These are phyloP conservation scores for Annulohypoxylon bovei DNA, from an alignment of 495 filamentous ascomycete species.

Conservation along the genomic window DNA sequence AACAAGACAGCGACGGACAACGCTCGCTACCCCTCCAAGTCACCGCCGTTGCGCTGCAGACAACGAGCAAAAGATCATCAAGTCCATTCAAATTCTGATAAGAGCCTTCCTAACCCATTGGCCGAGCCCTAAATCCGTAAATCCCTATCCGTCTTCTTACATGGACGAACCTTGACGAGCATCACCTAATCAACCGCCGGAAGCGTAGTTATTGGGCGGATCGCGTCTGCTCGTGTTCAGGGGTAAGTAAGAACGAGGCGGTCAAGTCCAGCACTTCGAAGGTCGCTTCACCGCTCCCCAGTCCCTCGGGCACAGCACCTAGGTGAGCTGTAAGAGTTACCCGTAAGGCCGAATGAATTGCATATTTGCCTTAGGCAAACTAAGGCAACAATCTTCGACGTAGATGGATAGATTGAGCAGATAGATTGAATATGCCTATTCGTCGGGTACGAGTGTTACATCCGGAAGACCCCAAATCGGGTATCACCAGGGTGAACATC, in stretches of 20 bases:
- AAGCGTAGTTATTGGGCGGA: slow-evolving; percentile 10
- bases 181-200: not conserved
- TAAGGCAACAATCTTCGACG: not conserved
- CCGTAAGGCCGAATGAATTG: not conserved
- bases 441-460: slow-evolving; percentile 65
- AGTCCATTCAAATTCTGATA: slow-evolving; percentile 9
- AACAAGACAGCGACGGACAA: not conserved
- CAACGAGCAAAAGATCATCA: slow-evolving; percentile 1
- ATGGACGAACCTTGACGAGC: slow-evolving; percentile 21
- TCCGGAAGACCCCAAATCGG: slow-evolving; percentile 94
- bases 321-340: not conserved
- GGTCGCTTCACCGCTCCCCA: slow-evolving; percentile 14
- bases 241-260: slow-evolving; percentile 12
- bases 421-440: slow-evolving; percentile 2
- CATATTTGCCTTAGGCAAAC: not conserved
- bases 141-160: slow-evolving; percentile 10
- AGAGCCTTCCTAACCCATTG: slow-evolving; percentile 5
- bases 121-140: not conserved
- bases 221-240: slow-evolving; percentile 1
- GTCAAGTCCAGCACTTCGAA: slow-evolving; percentile 2
- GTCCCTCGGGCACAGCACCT: not conserved
- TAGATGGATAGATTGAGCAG: not conserved
- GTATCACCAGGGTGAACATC: slow-evolving; percentile 69
- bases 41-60: not conserved
- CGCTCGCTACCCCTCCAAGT: not conserved